A percentile compares a stretch with the other conserved stretches of the same genome.
phyloP scores from a whole-genome alignment of 768 basidiomycete species.

The Boletus sp. region DNA sequence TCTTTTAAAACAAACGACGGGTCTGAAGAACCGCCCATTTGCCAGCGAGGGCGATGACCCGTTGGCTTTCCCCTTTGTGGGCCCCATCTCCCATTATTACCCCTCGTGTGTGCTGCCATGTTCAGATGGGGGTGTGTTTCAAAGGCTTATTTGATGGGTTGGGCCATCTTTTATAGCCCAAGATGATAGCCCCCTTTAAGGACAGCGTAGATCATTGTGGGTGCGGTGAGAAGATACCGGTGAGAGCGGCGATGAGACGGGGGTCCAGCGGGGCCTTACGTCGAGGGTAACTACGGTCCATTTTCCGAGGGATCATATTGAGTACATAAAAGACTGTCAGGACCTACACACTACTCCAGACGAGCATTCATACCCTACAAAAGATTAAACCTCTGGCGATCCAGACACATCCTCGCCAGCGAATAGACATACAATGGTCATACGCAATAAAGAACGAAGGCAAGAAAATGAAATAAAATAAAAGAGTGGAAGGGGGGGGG shows the following conservation, averaged over 20 bases:
- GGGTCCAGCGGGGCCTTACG: neutral
- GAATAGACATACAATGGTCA: constrained; percentile 9
- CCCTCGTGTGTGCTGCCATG: constrained; percentile 19
- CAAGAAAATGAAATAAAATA: neutral
- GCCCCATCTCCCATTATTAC: constrained; percentile 2
- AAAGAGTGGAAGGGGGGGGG: neutral
- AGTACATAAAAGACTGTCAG: neutral
- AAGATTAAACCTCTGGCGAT: constrained; percentile 8
- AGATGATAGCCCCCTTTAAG: neutral
- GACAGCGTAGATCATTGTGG: constrained; percentile 11
- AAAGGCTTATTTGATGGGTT: neutral
- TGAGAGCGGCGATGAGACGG: neutral
- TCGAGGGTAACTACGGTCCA: neutral
- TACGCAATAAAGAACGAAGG: neutral
- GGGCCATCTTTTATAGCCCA: neutral
- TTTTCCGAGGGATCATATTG: neutral
- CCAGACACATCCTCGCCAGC: constrained; percentile 19
- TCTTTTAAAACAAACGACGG: constrained; percentile 22
- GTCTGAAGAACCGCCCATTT: neutral
- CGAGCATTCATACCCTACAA: constrained; percentile 12
- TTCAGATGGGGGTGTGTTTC: neutral
- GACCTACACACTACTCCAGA: neutral
- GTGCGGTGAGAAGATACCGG: neutral
- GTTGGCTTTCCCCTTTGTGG: constrained; percentile 15
- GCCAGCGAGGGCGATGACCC: neutral